Evolutionary conservation across 495 filamentous ascomycete genomes (phyloP).

Genomic region (Darksidea phi): DNA sequence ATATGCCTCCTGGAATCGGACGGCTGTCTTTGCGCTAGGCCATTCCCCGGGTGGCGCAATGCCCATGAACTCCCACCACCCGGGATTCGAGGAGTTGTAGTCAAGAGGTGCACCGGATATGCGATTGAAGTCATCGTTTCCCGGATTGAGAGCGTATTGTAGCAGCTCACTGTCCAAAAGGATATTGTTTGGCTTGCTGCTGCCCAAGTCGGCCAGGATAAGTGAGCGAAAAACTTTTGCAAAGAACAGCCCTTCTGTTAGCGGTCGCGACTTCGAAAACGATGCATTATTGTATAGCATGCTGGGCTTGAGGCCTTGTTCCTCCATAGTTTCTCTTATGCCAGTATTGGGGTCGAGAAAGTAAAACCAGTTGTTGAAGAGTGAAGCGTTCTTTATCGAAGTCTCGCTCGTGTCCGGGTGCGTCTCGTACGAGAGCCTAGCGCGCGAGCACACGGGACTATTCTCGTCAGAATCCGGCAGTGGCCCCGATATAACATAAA

Average conservation of each 20-base stretch:
- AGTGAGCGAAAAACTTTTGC: slow-evolving; percentile 21
- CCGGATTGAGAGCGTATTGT: slow-evolving; percentile 23
- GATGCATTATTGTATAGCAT: slow-evolving; percentile 20
- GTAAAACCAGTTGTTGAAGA: slow-evolving; percentile 2
- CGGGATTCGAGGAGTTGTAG: background rate
- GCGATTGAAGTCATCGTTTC: slow-evolving; percentile 23
- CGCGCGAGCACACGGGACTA: slow-evolving; percentile 8
- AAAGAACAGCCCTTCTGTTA: slow-evolving; percentile 20
- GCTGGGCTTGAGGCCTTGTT: background rate
- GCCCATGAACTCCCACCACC: slow-evolving; percentile 2
- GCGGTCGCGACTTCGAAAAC: slow-evolving; percentile 12
- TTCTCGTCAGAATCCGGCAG: slow-evolving; percentile 10
- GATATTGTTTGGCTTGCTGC: slow-evolving; percentile 12
- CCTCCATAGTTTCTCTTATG: background rate
- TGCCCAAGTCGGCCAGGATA: slow-evolving; percentile 26
- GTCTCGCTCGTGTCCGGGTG: background rate
- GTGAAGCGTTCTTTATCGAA: background rate
- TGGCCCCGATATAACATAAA: slow-evolving; percentile 16
- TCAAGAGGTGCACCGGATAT: background rate
- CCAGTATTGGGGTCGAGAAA: background rate
- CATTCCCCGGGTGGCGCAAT: background rate
- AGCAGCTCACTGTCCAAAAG: slow-evolving; percentile 17
- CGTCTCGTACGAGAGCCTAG: slow-evolving; percentile 1
- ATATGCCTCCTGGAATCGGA: background rate
- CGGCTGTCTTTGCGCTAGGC: background rate